Base-by-base conservation (phyloP, 2,329 filamentous ascomycete species). In the Aspergillus transmontanensis region DNA sequence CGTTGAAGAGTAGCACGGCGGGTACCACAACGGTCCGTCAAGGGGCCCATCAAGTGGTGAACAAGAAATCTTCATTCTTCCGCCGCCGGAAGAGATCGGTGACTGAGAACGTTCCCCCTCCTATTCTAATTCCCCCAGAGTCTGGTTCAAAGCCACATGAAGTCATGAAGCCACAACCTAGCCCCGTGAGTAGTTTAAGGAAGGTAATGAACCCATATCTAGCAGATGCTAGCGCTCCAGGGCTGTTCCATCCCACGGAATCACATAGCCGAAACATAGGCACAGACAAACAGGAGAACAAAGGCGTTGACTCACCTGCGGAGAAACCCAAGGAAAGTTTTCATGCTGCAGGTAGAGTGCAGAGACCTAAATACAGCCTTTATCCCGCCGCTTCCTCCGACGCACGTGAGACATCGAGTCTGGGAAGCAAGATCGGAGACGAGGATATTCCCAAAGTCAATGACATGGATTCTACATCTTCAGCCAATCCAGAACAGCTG, bases 11-110 rank as follows among this genome's bases (percentile, higher is more conserved):
- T 63, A 69, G 67, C 59, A 43, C 71, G 21, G 54, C 68, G 2
- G 67, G 64, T 19, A 63, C 59, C 36, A 68, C 71, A 57, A 60
- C 72, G 21, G 62, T 69, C 32, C 76, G 76, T 50, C 76, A 80
- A 59, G 74, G 73, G 45, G 69, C 73, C 14, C 76, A 75, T 32
- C 79, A 78, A 50, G 81, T 97, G 58, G 91, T 92, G 71, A 97
- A 97, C 82, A 97, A 97, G 78, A 87, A 92, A 4, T 96, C 94
- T 1, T 94, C 93, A 0, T 98, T 99, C 80, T 98, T 98, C 81
- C 87, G 95, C 66, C 86, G 95, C 64, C 87, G 94, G 66, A 98
- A 98, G 86, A 96, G 94, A 85, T 97, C 94, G 6, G 79, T 93
- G 39, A 86, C 88, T 16, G 93, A 96, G 66, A 75, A 77, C 51